Conservation (phyloP, 495 filamentous ascomycete genomes). For the Hypomontagnella monticulosa region DNA sequence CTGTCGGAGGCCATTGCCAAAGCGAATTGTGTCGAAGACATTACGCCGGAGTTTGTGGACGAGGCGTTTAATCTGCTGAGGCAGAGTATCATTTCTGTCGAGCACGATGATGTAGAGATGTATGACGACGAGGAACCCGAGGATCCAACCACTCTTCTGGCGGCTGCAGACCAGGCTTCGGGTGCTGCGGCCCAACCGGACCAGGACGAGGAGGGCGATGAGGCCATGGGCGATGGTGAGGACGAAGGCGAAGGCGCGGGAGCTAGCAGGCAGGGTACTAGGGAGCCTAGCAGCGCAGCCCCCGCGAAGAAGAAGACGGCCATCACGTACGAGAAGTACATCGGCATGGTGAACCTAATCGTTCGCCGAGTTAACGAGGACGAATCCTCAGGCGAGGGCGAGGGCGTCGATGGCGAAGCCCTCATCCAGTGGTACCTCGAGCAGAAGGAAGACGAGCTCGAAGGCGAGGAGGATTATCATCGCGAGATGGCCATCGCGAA, state of each 20-base stretch:
- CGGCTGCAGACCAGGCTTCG: slow-evolving; percentile 57
- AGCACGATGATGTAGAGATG: slow-evolving; percentile 97
- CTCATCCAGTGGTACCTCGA: slow-evolving; percentile 93
- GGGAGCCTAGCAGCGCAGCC: slow-evolving; percentile 45
- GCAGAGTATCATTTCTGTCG: slow-evolving; percentile 96
- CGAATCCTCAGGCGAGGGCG: slow-evolving; percentile 78
- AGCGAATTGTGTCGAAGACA: slow-evolving; percentile 93
- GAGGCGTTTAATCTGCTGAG: slow-evolving; percentile 90
- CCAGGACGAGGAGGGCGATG: slow-evolving; percentile 72
- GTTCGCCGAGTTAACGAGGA: slow-evolving; percentile 76
- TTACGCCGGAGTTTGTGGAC: slow-evolving; percentile 82
- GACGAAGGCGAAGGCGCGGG: slow-evolving; percentile 54
- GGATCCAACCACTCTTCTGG: slow-evolving; percentile 47
- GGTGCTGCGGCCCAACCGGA: not conserved
- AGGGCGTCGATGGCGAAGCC: slow-evolving; percentile 89
- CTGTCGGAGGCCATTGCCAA: slow-evolving; percentile 96
- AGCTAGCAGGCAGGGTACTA: slow-evolving; percentile 45
- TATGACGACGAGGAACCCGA: slow-evolving; percentile 70
- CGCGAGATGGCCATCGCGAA: slow-evolving; percentile 77
- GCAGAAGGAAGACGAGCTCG: slow-evolving; percentile 86
- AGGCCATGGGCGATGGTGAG: slow-evolving; percentile 71
- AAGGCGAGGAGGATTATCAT: slow-evolving; percentile 80
- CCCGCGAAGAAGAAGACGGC: slow-evolving; percentile 75
- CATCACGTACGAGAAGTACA: slow-evolving; percentile 96
- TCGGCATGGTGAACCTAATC: slow-evolving; percentile 84